Conservation (phyloP, 768 basidiomycete genomes). For the Suillus luteus region DNA sequence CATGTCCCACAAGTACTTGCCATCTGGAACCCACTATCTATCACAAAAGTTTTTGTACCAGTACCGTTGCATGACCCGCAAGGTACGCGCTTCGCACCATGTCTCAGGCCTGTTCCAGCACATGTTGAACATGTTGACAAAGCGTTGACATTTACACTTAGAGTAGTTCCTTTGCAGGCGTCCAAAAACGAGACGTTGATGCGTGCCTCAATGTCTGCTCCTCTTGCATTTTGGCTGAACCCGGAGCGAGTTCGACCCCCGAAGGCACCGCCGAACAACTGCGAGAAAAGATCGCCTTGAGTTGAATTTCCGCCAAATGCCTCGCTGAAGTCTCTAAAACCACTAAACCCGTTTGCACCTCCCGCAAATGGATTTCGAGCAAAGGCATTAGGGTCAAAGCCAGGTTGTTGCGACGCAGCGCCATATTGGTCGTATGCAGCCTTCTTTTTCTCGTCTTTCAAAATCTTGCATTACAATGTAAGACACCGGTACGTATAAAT, state of each 20-base stretch:
- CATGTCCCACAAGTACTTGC: slow-evolving; percentile 86
- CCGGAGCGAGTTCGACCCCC: slow-evolving; percentile 50
- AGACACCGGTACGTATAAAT: slow-evolving; percentile 20
- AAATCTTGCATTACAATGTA: slow-evolving; percentile 52
- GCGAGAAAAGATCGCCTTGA: slow-evolving; percentile 77
- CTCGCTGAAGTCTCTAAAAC: slow-evolving; percentile 70
- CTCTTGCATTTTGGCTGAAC: slow-evolving; percentile 50
- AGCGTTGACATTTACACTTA: slow-evolving; percentile 75
- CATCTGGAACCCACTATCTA: slow-evolving; percentile 97
- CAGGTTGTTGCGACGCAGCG: slow-evolving; percentile 86
- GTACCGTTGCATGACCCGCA: slow-evolving; percentile 85
- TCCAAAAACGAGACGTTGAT: slow-evolving; percentile 87
- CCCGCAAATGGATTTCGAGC: slow-evolving; percentile 52
- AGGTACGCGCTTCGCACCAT: slow-evolving; percentile 77
- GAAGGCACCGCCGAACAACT: slow-evolving; percentile 74
- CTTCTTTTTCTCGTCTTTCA: slow-evolving; percentile 95
- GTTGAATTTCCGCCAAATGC: slow-evolving; percentile 50
- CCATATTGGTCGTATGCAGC: slow-evolving; percentile 92
- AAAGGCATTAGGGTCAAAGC: slow-evolving; percentile 91
- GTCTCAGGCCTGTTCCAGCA: slow-evolving; percentile 82
- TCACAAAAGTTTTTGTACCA: slow-evolving; percentile 85
- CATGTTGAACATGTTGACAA: slow-evolving; percentile 85
- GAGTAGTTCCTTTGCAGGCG: slow-evolving; percentile 86
- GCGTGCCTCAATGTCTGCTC: slow-evolving; percentile 80
- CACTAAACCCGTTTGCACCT: slow-evolving; percentile 60